phyloP scores from a whole-genome alignment of 257 asterid genomes.

The Cynanchum wilfordii region DNA sequence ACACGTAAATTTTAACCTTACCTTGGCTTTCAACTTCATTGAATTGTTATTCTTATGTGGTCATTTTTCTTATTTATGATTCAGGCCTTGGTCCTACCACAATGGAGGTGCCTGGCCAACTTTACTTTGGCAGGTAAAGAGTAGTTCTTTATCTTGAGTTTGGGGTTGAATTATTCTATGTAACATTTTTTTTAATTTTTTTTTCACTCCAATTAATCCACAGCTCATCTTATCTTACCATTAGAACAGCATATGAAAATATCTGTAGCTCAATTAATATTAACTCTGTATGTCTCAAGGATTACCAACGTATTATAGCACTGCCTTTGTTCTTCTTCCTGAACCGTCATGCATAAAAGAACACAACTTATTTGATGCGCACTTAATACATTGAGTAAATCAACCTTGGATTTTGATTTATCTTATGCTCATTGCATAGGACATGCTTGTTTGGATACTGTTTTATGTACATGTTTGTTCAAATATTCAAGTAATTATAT shows the following conservation, averaged over 20 bases:
- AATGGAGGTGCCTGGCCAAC: slow-evolving; percentile 83
- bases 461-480: not conserved
- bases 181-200: not conserved
- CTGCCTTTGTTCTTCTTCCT: not conserved
- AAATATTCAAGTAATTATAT: not conserved
- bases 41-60: not conserved
- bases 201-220: not conserved
- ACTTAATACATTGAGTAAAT: not conserved
- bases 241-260: not conserved
- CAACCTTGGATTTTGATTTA: not conserved
- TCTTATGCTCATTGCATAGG: not conserved
- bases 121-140: slow-evolving; percentile 69
- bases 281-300: not conserved
- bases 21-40: not conserved
- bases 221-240: not conserved
- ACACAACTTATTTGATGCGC: not conserved
- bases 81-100: slow-evolving; percentile 85
- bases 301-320: not conserved
- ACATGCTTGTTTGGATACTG: not conserved
- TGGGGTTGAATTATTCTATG: not conserved
- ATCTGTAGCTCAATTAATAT: not conserved
- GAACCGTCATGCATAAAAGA: not conserved
- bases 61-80: slow-evolving; percentile 13
- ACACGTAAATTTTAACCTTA: slow-evolving; percentile 40
- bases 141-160: slow-evolving; percentile 2